These are phyloP conservation scores for Ustilago xerochloae DNA, from an alignment of 1,284 basidiomycete genomes.

Conservation along the genomic window DNA sequence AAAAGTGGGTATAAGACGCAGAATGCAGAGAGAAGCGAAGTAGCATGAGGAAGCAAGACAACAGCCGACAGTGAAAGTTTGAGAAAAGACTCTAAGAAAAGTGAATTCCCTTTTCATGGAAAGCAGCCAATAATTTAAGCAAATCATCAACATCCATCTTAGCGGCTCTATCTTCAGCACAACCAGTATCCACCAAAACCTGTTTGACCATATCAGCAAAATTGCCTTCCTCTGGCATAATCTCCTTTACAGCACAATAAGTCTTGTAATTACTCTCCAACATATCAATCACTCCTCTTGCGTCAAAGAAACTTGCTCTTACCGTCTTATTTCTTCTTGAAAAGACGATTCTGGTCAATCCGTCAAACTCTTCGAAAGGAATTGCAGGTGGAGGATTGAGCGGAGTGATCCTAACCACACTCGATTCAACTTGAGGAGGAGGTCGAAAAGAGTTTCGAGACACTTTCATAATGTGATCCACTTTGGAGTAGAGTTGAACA, in stretches of 20 bases:
- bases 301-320: conserved; percentile 82
- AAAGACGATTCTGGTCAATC: conserved; percentile 89
- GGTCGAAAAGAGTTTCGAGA: conserved; percentile 96
- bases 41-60: neutral
- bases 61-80: too few relatives aligned
- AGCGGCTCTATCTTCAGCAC: conserved; percentile 78
- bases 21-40: neutral
- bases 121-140: conserved; percentile 79
- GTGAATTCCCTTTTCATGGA: conserved; percentile 84
- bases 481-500: conserved; percentile 93
- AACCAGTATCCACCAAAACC: conserved; percentile 78
- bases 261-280: conserved; percentile 92
- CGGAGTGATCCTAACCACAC: conserved; percentile 89
- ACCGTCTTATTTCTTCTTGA: conserved; percentile 89
- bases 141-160: conserved; percentile 88
- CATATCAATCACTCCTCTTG: conserved; percentile 93
- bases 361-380: conserved; percentile 97
- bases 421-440: conserved; percentile 92
- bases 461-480: conserved; percentile 96
- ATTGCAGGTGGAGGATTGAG: conserved; percentile 94
- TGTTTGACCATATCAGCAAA: conserved; percentile 75
- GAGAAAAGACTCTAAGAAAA: conserved; percentile 73
- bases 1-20: conserved; percentile 16
- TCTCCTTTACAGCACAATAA: conserved; percentile 82
- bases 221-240: conserved; percentile 34